Evolutionary conservation across 2,329 filamentous ascomycete species (phyloP).

Genomic region (Parastagonospora nodorum): DNA sequence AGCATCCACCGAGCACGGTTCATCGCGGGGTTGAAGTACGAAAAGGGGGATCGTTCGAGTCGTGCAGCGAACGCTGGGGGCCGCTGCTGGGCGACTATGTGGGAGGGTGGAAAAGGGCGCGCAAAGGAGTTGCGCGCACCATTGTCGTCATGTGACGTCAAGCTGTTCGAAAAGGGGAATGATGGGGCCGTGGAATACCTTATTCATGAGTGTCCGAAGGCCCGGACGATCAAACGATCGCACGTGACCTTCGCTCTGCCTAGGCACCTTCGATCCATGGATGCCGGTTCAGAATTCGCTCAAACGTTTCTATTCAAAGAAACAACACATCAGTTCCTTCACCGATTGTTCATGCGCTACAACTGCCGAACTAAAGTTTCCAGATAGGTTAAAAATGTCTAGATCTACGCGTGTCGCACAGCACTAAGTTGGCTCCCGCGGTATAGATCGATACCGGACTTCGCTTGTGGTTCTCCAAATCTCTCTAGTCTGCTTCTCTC

Average conservation of each 20-base stretch:
- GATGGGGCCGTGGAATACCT: background rate
- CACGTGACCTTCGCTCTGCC: too few species aligned
- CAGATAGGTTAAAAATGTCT: background rate
- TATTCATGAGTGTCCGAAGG: background rate
- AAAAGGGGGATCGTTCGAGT: background rate
- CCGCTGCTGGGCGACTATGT: background rate
- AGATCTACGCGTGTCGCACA: background rate
- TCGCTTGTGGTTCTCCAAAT: background rate
- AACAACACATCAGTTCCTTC: too few species aligned
- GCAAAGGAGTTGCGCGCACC: background rate
- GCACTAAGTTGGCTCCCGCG: background rate
- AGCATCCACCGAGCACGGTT: background rate
- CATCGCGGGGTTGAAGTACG: background rate
- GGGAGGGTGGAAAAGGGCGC: background rate
- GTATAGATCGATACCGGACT: slow-evolving; percentile 1
- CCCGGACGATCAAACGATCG: background rate
- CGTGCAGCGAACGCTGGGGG: background rate
- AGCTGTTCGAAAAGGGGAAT: background rate
- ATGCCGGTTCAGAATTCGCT: too few species aligned
- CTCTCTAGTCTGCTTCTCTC: slow-evolving; percentile 8
- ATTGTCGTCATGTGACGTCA: background rate
- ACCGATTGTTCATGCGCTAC: too few species aligned
- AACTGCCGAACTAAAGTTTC: too few species aligned
- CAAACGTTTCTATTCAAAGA: too few species aligned
- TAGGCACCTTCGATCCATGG: too few species aligned